Percentiles rank a stretch among this genome's conserved stretches.
These are phyloP conservation scores for Geotrichum australiense DNA, from an alignment of 1,139 yeast genomes.

Conservation along the genomic window DNA sequence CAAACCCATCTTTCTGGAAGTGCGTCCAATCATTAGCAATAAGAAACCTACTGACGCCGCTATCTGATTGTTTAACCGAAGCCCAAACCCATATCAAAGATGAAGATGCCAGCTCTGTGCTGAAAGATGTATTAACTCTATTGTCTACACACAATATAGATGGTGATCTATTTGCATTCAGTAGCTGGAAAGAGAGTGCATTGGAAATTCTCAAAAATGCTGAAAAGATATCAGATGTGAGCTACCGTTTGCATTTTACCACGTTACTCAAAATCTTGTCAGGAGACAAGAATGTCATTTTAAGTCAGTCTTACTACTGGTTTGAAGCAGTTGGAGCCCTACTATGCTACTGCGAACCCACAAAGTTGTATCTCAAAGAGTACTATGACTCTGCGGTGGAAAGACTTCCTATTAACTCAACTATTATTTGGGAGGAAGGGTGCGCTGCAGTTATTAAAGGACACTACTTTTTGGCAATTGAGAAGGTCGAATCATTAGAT, in stretches of 20 bases:
- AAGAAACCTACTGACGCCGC: conserved; percentile 61
- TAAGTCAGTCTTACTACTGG: conserved; percentile 52
- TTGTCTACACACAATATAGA: conserved; percentile 22
- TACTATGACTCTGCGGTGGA: conserved; percentile 35
- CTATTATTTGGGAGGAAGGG: conserved; percentile 52
- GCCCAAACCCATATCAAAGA: conserved; percentile 16
- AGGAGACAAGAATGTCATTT: conserved; percentile 50
- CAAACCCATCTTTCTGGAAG: conserved; percentile 59
- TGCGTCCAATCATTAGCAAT: conserved; percentile 50
- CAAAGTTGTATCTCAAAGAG: conserved; percentile 39
- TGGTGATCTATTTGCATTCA: conserved; percentile 20
- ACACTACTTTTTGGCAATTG: conserved; percentile 52
- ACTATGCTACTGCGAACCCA: conserved; percentile 56
- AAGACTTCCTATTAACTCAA: conserved; percentile 36
- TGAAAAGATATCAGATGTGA: conserved; percentile 6
- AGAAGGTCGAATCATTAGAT: conserved; percentile 56
- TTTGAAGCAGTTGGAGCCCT: conserved; percentile 62
- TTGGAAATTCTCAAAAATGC: conserved; percentile 18
- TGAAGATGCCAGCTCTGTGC: conserved; percentile 19
- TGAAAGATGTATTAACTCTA: conserved; percentile 21
- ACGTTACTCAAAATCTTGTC: conserved; percentile 28
- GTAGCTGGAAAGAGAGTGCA: conserved; percentile 25
- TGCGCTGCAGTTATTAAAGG: conserved; percentile 56
- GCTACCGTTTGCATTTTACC: conserved; percentile 18
- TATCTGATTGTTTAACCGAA: conserved; percentile 19